Conservation (phyloP, 2,329 filamentous ascomycete species). For the Aspergillus udagawae region DNA sequence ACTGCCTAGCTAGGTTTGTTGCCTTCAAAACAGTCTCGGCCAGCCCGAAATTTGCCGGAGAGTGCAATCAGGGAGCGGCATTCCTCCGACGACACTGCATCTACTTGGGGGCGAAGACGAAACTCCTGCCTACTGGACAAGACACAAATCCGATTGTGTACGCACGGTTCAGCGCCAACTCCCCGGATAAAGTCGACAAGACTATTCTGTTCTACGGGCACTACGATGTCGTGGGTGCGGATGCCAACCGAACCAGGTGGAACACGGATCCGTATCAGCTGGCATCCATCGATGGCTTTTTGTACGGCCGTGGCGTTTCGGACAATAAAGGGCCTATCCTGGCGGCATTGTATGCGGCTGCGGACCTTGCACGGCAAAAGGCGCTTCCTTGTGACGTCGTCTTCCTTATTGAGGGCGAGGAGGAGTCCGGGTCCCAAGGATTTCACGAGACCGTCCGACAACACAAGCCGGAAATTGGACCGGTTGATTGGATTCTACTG, state of each 20-base stretch:
- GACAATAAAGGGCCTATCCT: conserved; percentile 98
- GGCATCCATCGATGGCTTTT: conserved; percentile 81
- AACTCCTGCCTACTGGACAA: conserved; percentile 80
- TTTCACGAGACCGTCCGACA: conserved; percentile 78
- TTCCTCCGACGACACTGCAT: conserved; percentile 89
- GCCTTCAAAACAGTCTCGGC: conserved; percentile 90
- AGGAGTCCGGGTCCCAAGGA: conserved; percentile 88
- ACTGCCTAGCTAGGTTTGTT: conserved; percentile 78
- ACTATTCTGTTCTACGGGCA: conserved; percentile 96
- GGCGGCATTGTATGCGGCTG: conserved; percentile 88
- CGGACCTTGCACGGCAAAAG: conserved; percentile 82
- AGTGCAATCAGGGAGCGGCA: conserved; percentile 87
- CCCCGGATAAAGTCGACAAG: conserved; percentile 64
- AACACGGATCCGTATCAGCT: conserved; percentile 83
- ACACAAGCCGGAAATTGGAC: conserved; percentile 79
- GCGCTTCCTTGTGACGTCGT: conserved; percentile 80
- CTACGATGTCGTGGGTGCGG: conserved; percentile 93
- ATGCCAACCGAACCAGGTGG: conserved; percentile 80
- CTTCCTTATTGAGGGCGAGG: conserved; percentile 94
- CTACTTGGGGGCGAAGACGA: conserved; percentile 81
- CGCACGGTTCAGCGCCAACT: conserved; percentile 77
- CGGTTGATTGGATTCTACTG: conserved; percentile 88
- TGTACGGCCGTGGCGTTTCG: conserved; percentile 93
- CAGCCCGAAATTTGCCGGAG: conserved; percentile 77
- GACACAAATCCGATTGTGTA: conserved; percentile 88